phyloP scores from a whole-genome alignment of 768 basidiomycete genomes.

The Obba rivulosa region DNA sequence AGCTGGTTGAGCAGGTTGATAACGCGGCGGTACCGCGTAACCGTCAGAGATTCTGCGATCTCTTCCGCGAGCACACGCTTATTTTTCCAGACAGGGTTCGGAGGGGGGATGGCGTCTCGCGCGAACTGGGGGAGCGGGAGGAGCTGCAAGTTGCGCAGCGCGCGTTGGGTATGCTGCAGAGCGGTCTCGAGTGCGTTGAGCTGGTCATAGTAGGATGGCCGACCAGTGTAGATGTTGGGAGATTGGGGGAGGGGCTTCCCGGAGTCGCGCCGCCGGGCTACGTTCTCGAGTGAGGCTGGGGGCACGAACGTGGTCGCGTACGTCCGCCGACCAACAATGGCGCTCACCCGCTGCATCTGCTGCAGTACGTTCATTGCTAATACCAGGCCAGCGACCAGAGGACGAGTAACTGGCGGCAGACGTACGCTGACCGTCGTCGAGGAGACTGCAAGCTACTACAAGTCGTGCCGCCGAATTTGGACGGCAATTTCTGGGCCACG shows the following conservation, averaged over 20 bases:
- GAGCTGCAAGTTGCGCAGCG: slow-evolving; percentile 61
- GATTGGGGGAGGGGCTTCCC: slow-evolving; percentile 45
- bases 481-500: not conserved
- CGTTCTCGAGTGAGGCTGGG: slow-evolving; percentile 22
- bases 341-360: slow-evolving; percentile 1
- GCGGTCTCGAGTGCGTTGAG: slow-evolving; percentile 62
- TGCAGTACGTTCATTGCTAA: slow-evolving; percentile 13
- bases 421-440: too few species aligned
- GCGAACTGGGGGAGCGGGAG: slow-evolving; percentile 76
- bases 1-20: slow-evolving; percentile 59
- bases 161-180: slow-evolving; percentile 47
- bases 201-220: slow-evolving; percentile 69
- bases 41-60: slow-evolving; percentile 58
- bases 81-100: slow-evolving; percentile 65
- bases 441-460: too few species aligned
- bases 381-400: not conserved
- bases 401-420: slow-evolving; percentile 1
- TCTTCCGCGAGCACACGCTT: slow-evolving; percentile 51
- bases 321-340: slow-evolving; percentile 8
- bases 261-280: slow-evolving; percentile 5
- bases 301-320: slow-evolving; percentile 25
- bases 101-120: slow-evolving; percentile 48
- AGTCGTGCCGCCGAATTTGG: too few species aligned
- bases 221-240: slow-evolving; percentile 81
- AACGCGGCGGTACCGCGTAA: slow-evolving; percentile 65